These are phyloP conservation scores for Colletotrichum orchidophilum DNA, from an alignment of 2,329 filamentous ascomycete species.

Conservation along the genomic window DNA sequence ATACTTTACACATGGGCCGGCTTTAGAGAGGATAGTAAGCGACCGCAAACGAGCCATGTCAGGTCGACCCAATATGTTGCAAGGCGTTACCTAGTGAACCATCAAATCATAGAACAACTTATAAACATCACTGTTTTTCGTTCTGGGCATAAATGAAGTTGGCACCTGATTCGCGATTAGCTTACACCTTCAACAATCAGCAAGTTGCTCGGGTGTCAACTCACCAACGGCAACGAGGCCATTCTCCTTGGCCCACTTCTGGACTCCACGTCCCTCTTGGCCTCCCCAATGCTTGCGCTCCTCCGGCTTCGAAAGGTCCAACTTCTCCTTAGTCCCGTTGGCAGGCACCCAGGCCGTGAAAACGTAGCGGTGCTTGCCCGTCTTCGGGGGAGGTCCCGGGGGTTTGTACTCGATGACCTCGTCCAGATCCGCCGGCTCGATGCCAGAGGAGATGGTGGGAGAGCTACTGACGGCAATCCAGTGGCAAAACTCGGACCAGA, in stretches of 20 bases:
- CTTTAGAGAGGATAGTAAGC: too few species aligned
- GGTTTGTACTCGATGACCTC: constrained; percentile 53
- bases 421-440: constrained; percentile 39
- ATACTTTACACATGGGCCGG: too few species aligned
- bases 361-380: constrained; percentile 55
- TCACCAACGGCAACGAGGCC: constrained; percentile 52
- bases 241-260: constrained; percentile 51
- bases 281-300: constrained; percentile 53
- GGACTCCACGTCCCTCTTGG: constrained; percentile 46
- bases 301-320: constrained; percentile 46
- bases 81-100: too few species aligned
- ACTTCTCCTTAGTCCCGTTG: constrained; percentile 48
- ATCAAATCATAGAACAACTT: neutral
- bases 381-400: constrained; percentile 51
- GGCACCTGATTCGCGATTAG: constrained; percentile 43
- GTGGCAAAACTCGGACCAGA: constrained; percentile 57
- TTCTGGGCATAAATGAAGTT: constrained; percentile 54
- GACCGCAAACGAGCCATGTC: too few species aligned
- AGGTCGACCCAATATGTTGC: too few species aligned
- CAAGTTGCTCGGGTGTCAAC: constrained; percentile 33
- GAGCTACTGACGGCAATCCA: constrained; percentile 51
- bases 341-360: constrained; percentile 50
- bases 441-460: constrained; percentile 23
- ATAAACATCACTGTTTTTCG: constrained; percentile 44
- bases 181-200: too few species aligned